These are phyloP conservation scores for Phialophora tarda DNA, from an alignment of 2,329 filamentous ascomycete genomes.

Conservation along the genomic window DNA sequence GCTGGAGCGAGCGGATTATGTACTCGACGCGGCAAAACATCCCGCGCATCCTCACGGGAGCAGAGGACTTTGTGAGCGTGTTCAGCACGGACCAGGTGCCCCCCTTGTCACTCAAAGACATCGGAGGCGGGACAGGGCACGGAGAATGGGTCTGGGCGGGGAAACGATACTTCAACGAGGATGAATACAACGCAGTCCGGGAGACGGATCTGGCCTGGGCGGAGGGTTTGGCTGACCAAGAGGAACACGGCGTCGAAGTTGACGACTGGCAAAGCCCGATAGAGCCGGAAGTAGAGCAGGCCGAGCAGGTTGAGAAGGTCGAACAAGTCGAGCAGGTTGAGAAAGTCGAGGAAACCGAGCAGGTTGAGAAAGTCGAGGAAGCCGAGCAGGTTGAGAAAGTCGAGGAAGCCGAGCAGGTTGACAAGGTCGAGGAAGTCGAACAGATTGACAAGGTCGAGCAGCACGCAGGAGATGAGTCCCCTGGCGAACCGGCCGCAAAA, in stretches of 20 bases:
- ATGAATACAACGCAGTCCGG: background rate
- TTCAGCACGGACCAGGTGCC: slow-evolving; percentile 18
- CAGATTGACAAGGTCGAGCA: too few relatives aligned
- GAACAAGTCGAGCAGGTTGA: too few relatives aligned
- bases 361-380: too few relatives aligned
- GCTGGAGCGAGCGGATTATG: slow-evolving; percentile 23
- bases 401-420: too few relatives aligned
- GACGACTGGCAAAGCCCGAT: background rate
- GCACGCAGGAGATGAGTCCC: background rate
- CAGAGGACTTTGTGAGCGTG: slow-evolving; percentile 30
- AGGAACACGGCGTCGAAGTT: background rate
- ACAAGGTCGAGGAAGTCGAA: too few relatives aligned
- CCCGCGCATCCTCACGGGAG: slow-evolving; percentile 24
- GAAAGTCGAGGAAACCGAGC: too few relatives aligned
- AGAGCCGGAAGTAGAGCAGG: background rate
- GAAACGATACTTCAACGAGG: slow-evolving; percentile 1
- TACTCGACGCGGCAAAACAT: slow-evolving; percentile 35
- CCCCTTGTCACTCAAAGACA: slow-evolving; percentile 28
- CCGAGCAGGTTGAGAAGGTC: too few relatives aligned
- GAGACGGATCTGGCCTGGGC: background rate
- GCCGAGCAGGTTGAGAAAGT: too few relatives aligned
- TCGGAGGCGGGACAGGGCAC: slow-evolving; percentile 30
- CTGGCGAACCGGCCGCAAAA: background rate
- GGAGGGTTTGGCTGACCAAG: background rate
- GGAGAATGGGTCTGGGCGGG: slow-evolving; percentile 17